These are phyloP conservation scores for Linum trigynum DNA, from an alignment of 345 rosid genomes.

Conservation along the genomic window DNA sequence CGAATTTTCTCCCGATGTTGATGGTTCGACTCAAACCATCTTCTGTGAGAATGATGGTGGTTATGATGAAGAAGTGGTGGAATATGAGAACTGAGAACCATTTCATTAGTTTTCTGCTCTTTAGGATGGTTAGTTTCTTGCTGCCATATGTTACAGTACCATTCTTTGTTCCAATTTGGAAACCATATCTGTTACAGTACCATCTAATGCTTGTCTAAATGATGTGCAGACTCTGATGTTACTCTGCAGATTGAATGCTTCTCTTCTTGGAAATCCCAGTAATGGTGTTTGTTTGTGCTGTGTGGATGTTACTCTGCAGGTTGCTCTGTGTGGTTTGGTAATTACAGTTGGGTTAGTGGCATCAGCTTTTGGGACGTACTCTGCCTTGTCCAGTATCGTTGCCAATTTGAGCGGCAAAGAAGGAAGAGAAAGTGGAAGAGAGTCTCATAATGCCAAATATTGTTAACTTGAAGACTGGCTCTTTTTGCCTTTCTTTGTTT, in stretches of 20 bases:
- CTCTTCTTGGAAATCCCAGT: not conserved
- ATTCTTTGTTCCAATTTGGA: not conserved
- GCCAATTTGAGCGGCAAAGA: constrained; percentile 38
- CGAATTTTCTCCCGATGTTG: too few species aligned
- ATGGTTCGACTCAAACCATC: too few species aligned
- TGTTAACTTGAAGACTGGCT: too few species aligned
- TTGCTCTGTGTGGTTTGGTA: constrained; percentile 38
- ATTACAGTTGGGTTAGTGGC: constrained; percentile 61
- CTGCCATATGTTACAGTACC: not conserved
- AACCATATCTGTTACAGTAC: not conserved
- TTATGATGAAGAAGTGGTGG: too few species aligned
- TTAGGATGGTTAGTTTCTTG: constrained; percentile 37
- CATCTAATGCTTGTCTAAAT: not conserved
- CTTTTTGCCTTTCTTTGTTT: too few species aligned
- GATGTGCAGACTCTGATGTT: constrained; percentile 66
- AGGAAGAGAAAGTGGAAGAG: too few species aligned
- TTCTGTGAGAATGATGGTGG: too few species aligned
- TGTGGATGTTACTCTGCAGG: constrained; percentile 25
- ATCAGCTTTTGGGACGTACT: constrained; percentile 55
- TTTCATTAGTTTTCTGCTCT: too few species aligned
- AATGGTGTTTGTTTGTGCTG: not conserved
- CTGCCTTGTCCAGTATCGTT: constrained; percentile 57
- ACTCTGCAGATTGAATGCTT: constrained; percentile 24
- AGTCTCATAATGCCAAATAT: too few species aligned
- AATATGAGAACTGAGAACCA: too few species aligned